Conservation (phyloP, 2,329 filamentous ascomycete genomes). For the Fusarium nematophilum region DNA sequence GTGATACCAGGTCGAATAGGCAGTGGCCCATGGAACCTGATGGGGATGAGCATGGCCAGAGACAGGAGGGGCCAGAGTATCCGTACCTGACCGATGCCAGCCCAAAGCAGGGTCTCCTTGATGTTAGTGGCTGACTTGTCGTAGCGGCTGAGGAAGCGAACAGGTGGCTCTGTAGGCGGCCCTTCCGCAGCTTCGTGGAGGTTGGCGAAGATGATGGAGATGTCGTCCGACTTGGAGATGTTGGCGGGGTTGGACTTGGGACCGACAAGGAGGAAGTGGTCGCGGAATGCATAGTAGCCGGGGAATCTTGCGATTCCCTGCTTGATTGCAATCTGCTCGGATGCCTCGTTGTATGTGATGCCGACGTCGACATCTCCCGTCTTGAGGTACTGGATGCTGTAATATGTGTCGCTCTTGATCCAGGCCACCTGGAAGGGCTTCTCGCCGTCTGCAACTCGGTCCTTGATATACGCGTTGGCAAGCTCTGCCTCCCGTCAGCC, state of each 20-base stretch:
- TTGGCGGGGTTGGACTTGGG: conserved; percentile 47
- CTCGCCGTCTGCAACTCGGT: conserved; percentile 25
- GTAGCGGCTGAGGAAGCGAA: conserved; percentile 57
- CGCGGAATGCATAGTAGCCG: conserved; percentile 55
- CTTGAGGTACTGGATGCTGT: conserved; percentile 57
- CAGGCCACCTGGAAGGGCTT: conserved; percentile 56
- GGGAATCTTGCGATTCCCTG: conserved; percentile 50
- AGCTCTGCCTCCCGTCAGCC: conserved; percentile 32
- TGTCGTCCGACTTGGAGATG: conserved; percentile 45
- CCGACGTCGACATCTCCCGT: conserved; percentile 54
- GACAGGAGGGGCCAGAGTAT: rapidly evolving
- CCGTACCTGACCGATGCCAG: conserved; percentile 55
- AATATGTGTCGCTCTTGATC: conserved; percentile 58
- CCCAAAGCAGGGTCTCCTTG: conserved; percentile 59
- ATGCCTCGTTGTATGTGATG: conserved; percentile 57
- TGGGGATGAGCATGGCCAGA: background rate
- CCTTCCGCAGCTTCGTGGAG: conserved; percentile 51
- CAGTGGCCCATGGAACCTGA: conserved; percentile 55
- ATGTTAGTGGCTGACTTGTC: conserved; percentile 63
- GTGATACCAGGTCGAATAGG: conserved; percentile 60
- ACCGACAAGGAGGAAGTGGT: conserved; percentile 59
- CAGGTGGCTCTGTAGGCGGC: conserved; percentile 44
- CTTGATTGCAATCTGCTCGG: conserved; percentile 56
- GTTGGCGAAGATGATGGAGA: conserved; percentile 48
- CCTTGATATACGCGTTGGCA: conserved; percentile 44